Evolutionary conservation across 1,139 yeast genomes (phyloP).

Genomic region (Meyerozyma smithsonii): DNA sequence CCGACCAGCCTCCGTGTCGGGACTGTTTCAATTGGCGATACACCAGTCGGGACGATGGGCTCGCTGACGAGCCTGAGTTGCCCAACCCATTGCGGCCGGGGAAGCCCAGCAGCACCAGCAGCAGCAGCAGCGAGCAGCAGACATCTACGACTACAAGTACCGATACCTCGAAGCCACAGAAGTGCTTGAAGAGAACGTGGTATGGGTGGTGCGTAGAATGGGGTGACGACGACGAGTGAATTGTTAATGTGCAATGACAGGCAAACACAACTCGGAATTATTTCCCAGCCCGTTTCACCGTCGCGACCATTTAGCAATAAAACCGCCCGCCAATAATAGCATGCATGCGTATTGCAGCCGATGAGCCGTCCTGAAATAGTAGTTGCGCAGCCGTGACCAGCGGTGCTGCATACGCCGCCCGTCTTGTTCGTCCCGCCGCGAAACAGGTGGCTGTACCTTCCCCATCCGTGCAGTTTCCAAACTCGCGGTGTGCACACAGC

Average conservation of each 20-base stretch:
- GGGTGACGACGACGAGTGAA: constrained; percentile 20
- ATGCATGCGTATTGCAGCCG: not conserved
- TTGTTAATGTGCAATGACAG: not conserved
- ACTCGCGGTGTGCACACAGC: not conserved
- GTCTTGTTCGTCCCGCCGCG: not conserved
- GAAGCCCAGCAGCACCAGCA: constrained; percentile 9
- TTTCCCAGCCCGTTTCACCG: too few relatives aligned
- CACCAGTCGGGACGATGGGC: constrained; percentile 47
- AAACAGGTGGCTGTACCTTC: not conserved
- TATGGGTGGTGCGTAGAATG: constrained; percentile 44
- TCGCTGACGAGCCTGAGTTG: constrained; percentile 32
- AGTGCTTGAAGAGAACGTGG: constrained; percentile 42
- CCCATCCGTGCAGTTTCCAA: not conserved
- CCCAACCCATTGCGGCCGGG: constrained; percentile 36
- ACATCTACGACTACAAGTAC: constrained; percentile 10
- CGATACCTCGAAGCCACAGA: constrained; percentile 19
- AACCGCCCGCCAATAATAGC: too few relatives aligned
- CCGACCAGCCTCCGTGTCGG: constrained; percentile 69
- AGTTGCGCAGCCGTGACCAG: not conserved
- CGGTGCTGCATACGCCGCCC: not conserved
- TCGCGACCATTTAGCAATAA: too few relatives aligned
- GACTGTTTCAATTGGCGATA: constrained; percentile 94
- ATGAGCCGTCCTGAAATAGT: not conserved
- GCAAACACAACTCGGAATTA: too few relatives aligned
- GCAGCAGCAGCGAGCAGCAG: constrained; percentile 2